Evolutionary conservation across 257 asterid species (phyloP), one percentile per base, ranked within the genome.

Genomic region (Plantago ovata): DNA sequence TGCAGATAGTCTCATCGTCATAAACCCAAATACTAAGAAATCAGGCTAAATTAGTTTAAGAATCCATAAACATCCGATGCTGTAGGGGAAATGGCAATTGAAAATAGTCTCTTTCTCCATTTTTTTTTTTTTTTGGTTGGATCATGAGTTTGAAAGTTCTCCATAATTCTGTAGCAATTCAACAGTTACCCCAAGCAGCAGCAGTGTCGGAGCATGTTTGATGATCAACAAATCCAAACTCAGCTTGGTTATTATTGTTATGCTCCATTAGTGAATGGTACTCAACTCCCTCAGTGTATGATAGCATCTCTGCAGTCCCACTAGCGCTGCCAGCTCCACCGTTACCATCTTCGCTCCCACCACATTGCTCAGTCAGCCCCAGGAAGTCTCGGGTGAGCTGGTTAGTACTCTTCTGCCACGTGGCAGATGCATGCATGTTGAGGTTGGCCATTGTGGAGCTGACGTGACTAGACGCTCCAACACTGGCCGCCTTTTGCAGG

Each of bases 371-470:
- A 4, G 83, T 72, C 63, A 89, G 68, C 23, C 97, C 97, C 10
- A 89, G 82, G 54, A 89, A 89, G 51, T 89, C 95, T 62, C 94
- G 68, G 13, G 97, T 89, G 65, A 81, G 18, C 19, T 75, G 69
- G 28, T 84, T 94, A n/a, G 10, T 55, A 16, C 48, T 72, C 68
- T 76, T 74, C 58, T 82, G 81, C 97, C 97, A 89, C 10, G 72
- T 65, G 65, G 36, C 36, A 28, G 36, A 28, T 28, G 36, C 36
- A 28, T 81, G 89, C 71, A 70, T 77, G 68, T 76, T 84, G 45
- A 80, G 67, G 53, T 76, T 91, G 72, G 87, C 72, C 94, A 89
- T 81, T 51, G 75, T 71, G 69, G 95, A 81, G 46, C 78, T 69
- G 67, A 62, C 64, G 54, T 79, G 85, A 33, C 82, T 85, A 11